A percentile compares a stretch with the other conserved stretches of the same genome.
Conservation (phyloP, 2,329 filamentous ascomycete species). For the Trichoderma citrinoviride region DNA sequence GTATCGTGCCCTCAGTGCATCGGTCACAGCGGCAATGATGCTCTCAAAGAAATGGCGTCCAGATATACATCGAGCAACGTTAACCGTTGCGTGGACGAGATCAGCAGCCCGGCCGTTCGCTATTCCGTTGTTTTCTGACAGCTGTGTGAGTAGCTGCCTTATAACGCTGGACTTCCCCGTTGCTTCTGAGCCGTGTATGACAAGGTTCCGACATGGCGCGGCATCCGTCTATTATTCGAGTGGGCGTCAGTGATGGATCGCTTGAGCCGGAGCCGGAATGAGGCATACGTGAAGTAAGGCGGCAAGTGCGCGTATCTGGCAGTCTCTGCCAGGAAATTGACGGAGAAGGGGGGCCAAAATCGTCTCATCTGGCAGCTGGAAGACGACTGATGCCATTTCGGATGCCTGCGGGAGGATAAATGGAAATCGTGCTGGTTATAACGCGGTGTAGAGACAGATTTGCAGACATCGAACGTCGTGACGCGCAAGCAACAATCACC, state of each 20-base stretch:
- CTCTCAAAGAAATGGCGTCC: slow-evolving; percentile 74
- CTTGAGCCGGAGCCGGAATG: background rate
- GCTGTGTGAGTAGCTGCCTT: slow-evolving; percentile 42
- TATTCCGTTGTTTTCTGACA: slow-evolving; percentile 26
- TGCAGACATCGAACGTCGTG: background rate
- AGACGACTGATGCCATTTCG: slow-evolving; percentile 33
- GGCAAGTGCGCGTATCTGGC: slow-evolving; percentile 57
- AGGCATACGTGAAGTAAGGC: slow-evolving; percentile 51
- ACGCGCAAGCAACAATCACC: background rate
- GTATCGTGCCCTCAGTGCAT: slow-evolving; percentile 42
- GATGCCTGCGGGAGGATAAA: background rate
- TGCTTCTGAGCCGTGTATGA: slow-evolving; percentile 80
- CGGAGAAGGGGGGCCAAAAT: slow-evolving; percentile 46
- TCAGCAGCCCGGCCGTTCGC: slow-evolving; percentile 27
- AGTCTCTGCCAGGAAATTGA: slow-evolving; percentile 55
- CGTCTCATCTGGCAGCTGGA: slow-evolving; percentile 53
- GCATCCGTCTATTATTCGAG: slow-evolving; percentile 52
- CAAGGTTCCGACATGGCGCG: slow-evolving; percentile 70
- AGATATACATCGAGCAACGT: slow-evolving; percentile 74
- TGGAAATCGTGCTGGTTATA: background rate
- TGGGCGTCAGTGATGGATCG: background rate
- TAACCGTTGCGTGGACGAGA: slow-evolving; percentile 60
- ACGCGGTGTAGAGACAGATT: background rate
- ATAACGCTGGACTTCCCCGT: slow-evolving; percentile 81
- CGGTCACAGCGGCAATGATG: slow-evolving; percentile 58